phyloP scores from a whole-genome alignment of 2,329 filamentous ascomycete genomes.

The Calonectria leucothoes region DNA sequence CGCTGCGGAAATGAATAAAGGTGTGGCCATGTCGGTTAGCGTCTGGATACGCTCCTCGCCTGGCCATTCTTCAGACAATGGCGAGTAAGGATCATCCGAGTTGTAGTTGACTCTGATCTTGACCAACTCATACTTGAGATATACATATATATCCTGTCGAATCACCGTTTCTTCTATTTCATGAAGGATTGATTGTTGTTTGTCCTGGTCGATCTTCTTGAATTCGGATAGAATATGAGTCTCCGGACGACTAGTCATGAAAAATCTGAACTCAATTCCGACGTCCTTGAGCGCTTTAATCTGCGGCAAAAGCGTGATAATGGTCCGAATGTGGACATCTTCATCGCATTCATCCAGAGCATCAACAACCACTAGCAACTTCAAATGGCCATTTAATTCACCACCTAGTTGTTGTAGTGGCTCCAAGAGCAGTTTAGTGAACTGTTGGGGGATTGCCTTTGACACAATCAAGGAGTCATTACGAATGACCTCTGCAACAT shows the following conservation, averaged over 20 bases:
- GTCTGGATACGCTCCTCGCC: background rate
- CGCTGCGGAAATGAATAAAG: slow-evolving; percentile 51
- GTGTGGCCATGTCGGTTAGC: slow-evolving; percentile 43
- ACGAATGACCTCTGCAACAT: slow-evolving; percentile 44
- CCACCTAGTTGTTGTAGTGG: slow-evolving; percentile 38
- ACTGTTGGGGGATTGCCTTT: slow-evolving; percentile 49
- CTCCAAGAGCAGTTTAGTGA: slow-evolving; percentile 50
- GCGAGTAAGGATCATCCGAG: background rate
- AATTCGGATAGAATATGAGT: slow-evolving; percentile 51
- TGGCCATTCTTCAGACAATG: slow-evolving; percentile 24
- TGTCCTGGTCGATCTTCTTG: slow-evolving; percentile 29
- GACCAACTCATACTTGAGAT: slow-evolving; percentile 44
- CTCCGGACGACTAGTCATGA: slow-evolving; percentile 46
- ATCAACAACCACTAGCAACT: slow-evolving; percentile 50
- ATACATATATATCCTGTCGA: slow-evolving; percentile 51
- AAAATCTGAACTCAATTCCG: background rate
- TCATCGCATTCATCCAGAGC: slow-evolving; percentile 38
- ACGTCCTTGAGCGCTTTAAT: slow-evolving; percentile 1
- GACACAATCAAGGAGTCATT: slow-evolving; percentile 41
- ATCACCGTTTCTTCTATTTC: slow-evolving; percentile 45
- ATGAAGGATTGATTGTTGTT: slow-evolving; percentile 48
- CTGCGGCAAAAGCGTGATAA: slow-evolving; percentile 42
- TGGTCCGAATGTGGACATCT: slow-evolving; percentile 44
- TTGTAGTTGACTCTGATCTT: slow-evolving; percentile 44
- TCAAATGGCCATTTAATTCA: background rate